Evolutionary conservation across 805 yeast genomes (phyloP), one percentile per base, ranked within the genome.

Genomic region (Ogataea saltuana): DNA sequence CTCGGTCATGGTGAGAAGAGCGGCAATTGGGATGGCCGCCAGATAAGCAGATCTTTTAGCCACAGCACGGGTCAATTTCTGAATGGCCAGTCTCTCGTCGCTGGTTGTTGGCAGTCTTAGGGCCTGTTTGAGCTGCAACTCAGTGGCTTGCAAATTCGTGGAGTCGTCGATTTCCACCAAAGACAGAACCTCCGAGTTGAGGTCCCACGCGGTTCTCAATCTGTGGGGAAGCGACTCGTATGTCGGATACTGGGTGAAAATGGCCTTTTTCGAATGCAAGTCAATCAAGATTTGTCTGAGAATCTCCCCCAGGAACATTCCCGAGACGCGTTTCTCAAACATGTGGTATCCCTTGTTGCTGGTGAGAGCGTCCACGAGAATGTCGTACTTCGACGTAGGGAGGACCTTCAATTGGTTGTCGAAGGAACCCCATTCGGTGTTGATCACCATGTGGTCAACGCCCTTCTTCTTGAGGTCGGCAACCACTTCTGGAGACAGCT

Each of bases 341-440:
- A 90, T 76, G 64, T 93, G 97, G 70, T 71, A 87, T 6, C 95
- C 95, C 29, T 80, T 82, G 64, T 91, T 91, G 9, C 93, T 75
- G 18, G 97, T 85, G 31, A 65, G 65, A 50, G 72, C 74, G 63
- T 91, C 95, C 51, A 91, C 80, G 20, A 67, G 71, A 37, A 69
- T 64, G 68, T 91, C 99, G 63, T 81, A 90, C 47, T 79, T 76
- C 4, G 96, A 86, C 37, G 71, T 75, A 47, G 97, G 97, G 50
- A 91, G 71, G 30, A 81, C 71, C 52, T 78, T 72, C 48, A 89
- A 72, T 17, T 79, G 82, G 60, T 91, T 91, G 67, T 91, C 98
- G 58, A 90, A 91, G 32, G 97, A 88, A 50, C 98, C 98, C 97
- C 98, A 93, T 68, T 93, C 99, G 34, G 97, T 90, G 69, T 90